Evolutionary conservation across 768 basidiomycete genomes (phyloP).

Genomic region (Russula sp.): DNA sequence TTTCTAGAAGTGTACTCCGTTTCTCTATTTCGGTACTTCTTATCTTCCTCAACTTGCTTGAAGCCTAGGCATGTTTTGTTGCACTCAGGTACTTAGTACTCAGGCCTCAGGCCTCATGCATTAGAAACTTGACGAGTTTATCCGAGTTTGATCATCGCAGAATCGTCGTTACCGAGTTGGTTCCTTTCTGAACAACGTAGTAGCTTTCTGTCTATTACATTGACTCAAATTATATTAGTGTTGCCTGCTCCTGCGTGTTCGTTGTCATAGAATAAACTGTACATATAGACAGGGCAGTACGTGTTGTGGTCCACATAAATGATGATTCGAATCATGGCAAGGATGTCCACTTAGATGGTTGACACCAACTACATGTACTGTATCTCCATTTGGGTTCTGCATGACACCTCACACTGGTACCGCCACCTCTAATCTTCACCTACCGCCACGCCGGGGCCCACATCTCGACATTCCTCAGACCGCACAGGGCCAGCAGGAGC

Average conservation of each 20-base stretch:
- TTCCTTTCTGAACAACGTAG: neutral
- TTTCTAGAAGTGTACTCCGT: neutral
- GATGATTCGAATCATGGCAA: neutral
- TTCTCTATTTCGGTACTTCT: neutral
- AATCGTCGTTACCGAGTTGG: neutral
- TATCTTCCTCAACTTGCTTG: neutral
- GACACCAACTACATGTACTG: too few species aligned
- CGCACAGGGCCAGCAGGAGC: slow-evolving; percentile 37
- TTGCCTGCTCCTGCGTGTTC: neutral
- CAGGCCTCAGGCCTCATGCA: too few species aligned
- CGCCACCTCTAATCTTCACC: neutral
- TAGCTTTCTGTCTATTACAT: neutral
- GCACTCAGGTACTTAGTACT: too few species aligned
- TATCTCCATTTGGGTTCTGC: neutral
- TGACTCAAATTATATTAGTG: neutral
- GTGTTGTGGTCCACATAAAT: neutral
- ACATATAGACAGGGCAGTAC: too few species aligned
- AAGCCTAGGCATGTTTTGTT: too few species aligned
- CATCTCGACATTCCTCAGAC: slow-evolving; percentile 34
- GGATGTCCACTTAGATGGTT: neutral
- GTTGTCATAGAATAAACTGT: neutral
- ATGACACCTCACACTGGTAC: slow-evolving; percentile 3
- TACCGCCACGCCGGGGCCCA: neutral
- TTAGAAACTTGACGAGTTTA: neutral
- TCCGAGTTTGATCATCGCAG: neutral